Conservation (phyloP, 495 filamentous ascomycete species). For the Penicillium daleae region DNA sequence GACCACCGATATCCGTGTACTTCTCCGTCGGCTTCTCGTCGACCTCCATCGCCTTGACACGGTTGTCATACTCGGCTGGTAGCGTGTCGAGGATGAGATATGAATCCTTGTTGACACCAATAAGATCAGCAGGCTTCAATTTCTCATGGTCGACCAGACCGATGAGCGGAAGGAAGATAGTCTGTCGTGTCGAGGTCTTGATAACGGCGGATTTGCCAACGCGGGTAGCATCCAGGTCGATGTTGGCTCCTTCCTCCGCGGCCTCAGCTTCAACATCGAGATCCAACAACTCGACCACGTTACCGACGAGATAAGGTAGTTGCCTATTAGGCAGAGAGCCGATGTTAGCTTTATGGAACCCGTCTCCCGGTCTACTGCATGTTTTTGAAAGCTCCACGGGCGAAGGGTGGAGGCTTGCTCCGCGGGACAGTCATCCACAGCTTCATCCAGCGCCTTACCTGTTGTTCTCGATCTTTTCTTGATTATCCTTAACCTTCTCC, state of each 20-base stretch:
- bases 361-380: not conserved
- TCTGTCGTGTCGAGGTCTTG: conserved; percentile 99
- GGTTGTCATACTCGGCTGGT: conserved; percentile 98
- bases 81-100: conserved; percentile 98
- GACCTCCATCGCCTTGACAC: conserved; percentile 99
- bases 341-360: conserved; percentile 15
- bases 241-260: conserved; percentile 95
- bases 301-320: conserved; percentile 96
- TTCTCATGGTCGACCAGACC: conserved; percentile 93
- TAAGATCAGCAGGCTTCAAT: conserved; percentile 92
- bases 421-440: not conserved
- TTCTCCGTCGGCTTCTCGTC: conserved; percentile 99
- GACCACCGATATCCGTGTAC: conserved; percentile 95
- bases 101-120: conserved; percentile 99
- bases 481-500: conserved; percentile 98
- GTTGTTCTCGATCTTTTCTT: conserved; percentile 99
- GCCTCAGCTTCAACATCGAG: conserved; percentile 96
- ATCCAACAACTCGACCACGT: conserved; percentile 95
- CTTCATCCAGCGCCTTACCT: conserved; percentile 56
- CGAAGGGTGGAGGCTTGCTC: conserved; percentile 6
- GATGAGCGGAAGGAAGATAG: conserved; percentile 97
- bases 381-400: conserved; percentile 22
- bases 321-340: conserved; percentile 60
- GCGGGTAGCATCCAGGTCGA: conserved; percentile 94
- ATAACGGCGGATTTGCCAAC: conserved; percentile 99